These are phyloP conservation scores for Beauveria sp. DNA, from an alignment of 2,329 filamentous ascomycete genomes.

Conservation along the genomic window DNA sequence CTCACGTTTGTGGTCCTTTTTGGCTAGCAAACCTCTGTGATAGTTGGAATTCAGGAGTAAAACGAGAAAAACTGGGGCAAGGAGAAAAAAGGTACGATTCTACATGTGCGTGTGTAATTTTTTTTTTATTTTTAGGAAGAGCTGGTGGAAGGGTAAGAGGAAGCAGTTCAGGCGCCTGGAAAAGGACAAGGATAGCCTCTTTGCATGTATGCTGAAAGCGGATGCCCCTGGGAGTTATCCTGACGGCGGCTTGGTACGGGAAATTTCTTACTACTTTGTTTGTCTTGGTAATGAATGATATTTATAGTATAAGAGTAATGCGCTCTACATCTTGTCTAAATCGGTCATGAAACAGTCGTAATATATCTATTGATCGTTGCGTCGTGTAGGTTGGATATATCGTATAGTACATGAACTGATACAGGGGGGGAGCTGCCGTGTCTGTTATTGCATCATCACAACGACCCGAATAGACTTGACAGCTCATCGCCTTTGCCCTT, in stretches of 20 bases:
- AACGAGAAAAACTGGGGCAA: not conserved
- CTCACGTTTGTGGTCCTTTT: not conserved
- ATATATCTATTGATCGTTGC: not conserved
- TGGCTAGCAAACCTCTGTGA: not conserved
- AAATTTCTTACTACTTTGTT: not conserved
- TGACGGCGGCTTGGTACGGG: not conserved
- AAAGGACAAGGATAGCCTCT: not conserved
- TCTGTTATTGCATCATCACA: constrained; percentile 23
- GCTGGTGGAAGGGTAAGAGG: not conserved
- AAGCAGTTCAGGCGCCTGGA: constrained; percentile 1
- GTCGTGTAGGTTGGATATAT: not conserved
- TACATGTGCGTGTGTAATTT: not conserved
- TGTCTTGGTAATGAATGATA: constrained; percentile 4
- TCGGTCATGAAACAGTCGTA: not conserved
- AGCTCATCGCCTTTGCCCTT: constrained; percentile 57
- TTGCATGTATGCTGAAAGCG: constrained; percentile 1
- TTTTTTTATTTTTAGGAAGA: not conserved
- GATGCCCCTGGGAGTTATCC: not conserved
- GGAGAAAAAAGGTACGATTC: not conserved
- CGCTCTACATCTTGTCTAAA: not conserved
- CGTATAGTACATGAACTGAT: not conserved
- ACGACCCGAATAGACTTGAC: constrained; percentile 61
- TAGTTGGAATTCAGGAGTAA: constrained; percentile 2
- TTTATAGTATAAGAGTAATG: not conserved
- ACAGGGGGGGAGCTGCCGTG: not conserved